Base-by-base conservation (phyloP, 2,329 filamentous ascomycete species). In the Calycina herbarum region DNA sequence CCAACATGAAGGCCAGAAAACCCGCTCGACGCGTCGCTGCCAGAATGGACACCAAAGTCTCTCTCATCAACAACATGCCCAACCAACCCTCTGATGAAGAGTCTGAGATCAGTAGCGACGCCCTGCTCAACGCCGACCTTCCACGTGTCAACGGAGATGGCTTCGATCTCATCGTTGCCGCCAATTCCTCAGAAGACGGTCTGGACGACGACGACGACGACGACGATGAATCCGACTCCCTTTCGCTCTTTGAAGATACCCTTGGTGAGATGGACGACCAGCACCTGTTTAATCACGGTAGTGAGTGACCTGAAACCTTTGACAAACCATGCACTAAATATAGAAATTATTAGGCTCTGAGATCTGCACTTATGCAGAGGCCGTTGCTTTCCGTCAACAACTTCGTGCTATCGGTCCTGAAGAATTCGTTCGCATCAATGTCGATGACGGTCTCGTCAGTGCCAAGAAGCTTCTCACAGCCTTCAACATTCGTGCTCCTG, bases 401-500 rank as follows among this genome's bases (percentile, higher is more conserved):
- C 82, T 97, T 66, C 90, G 90, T 75, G 83, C 87, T 62, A 82
- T 93, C 68, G 94, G 94, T n/a, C 90, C 91, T 27, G 85, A 87
- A 67, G 84, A 89, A 67, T 96, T 97, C 77, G 87, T 92, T 74
- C 82, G 87, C 72, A 84, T 88, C 71, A 93, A 90, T 38, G 82
- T 96, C 61, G 86, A 88, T 68, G 83, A 83, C 62, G 87, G 88
- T 38, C 83, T 82, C 61, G 88, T 95, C 76, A 89, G 89, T 24
- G 91, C 91, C 63, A 93, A 90, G 79, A 94, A 92, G 78, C 83
- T 97, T 35, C 88, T 94, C 75, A 93, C 92, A 8, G 94, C 93
- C 15, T 97, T 97, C 81, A 89, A 89, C 66, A 86, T 97, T 71
- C 82, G 85, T 48, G 87, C 91, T 56, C 92, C 92, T 2, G 77